Conservation (phyloP, 192 early-diverging fungal genomes). For the Coemansia sp. region DNA sequence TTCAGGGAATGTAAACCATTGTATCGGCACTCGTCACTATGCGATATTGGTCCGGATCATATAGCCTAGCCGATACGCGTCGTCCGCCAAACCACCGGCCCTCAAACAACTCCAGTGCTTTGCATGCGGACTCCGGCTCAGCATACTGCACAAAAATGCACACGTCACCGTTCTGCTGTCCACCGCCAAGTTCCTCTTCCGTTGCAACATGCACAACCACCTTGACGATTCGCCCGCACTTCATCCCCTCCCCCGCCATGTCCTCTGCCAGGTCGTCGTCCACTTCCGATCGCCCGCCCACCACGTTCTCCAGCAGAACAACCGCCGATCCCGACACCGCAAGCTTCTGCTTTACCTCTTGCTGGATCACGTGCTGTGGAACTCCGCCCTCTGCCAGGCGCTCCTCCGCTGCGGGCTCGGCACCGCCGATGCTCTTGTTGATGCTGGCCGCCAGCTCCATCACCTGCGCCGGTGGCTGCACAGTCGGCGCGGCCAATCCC, state of each 20-base stretch:
- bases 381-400: background rate
- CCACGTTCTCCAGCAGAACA: conserved; percentile 69
- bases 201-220: conserved; percentile 62
- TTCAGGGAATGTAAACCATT: conserved; percentile 45
- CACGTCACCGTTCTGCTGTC: conserved; percentile 50
- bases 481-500: conserved; percentile 1
- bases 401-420: background rate
- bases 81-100: conserved; percentile 84
- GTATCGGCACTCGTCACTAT: conserved; percentile 50
- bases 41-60: conserved; percentile 58
- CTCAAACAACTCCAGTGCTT: conserved; percentile 65
- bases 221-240: conserved; percentile 70
- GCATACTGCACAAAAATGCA: conserved; percentile 77
- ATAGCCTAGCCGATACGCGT: conserved; percentile 63
- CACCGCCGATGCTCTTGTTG: conserved; percentile 29
- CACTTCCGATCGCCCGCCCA: conserved; percentile 67
- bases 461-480: conserved; percentile 39
- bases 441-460: conserved; percentile 39
- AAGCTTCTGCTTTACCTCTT: conserved; percentile 11
- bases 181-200: conserved; percentile 15
- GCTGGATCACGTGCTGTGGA: conserved; percentile 52
- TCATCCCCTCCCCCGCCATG: conserved; percentile 77
- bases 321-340: conserved; percentile 34
- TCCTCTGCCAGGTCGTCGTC: conserved; percentile 83
- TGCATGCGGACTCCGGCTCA: conserved; percentile 38